Base-by-base conservation (phyloP, 352 stramenopile genomes). In the Pythium phragmitis region DNA sequence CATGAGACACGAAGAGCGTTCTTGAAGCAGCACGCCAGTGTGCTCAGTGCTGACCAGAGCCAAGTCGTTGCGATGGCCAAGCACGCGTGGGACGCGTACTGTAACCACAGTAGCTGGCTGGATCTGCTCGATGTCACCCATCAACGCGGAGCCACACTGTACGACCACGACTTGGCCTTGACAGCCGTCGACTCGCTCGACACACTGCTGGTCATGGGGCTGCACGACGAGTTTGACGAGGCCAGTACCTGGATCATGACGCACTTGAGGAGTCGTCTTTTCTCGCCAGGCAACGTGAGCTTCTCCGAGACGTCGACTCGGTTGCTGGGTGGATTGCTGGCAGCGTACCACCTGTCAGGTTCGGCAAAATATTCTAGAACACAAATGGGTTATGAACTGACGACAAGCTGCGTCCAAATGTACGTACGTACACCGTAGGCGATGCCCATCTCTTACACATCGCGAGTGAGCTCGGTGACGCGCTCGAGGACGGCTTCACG, bases 301-400 rank as follows among this genome's bases (percentile, higher is more conserved):
- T 82, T 91, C 51, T 81, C 84, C 19, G 82, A 91, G 42, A 69
- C 82, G 26, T 85, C 77, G 11, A 85, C 88, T 21, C 76, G 82
- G 16, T 81, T 75, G 11, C 65, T 91, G 0, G 82, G 78, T 9
- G 79, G 82, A 2, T 42, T 91, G 2, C 55, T 91, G 11, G 82
- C 80, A 0, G 78, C 82, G 8, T 83, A 80, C 37, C 76, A 79
- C 21, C 62, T 87, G 16, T 88, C 79, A 12, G 73, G 75, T 78
- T 36, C 41, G 66, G 34, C 11, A 17, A 12, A 42, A 17, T 42
- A 17, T 8, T 42, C 14, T 16, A 42, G 9, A 42, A 42, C 9
- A 42, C 3, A 4, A 21, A 3, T 36, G 21, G 14, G 39, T 37
- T 30, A 16, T 50, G 33, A 36, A 13, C 21, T 37, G 36, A 8